Evolutionary conservation across 2,329 filamentous ascomycete species (phyloP).

Genomic region (Epichloe sibirici): DNA sequence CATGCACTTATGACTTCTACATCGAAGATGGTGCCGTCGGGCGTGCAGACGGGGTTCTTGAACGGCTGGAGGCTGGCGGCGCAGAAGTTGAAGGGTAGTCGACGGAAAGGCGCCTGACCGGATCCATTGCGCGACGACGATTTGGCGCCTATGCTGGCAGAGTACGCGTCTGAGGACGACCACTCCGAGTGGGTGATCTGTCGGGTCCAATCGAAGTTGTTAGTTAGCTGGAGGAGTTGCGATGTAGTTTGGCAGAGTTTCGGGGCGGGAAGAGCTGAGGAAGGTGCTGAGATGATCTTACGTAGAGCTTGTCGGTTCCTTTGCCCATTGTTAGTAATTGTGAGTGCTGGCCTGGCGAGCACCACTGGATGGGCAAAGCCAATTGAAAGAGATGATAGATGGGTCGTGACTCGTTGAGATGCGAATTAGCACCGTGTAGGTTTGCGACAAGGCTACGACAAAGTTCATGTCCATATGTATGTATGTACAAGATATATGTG

Average conservation of each 20-base stretch:
- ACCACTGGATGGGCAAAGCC: neutral
- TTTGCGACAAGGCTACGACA: neutral
- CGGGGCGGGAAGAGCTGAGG: neutral
- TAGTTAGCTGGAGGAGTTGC: conserved; percentile 1
- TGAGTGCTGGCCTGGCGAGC: neutral
- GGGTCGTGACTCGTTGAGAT: no score
- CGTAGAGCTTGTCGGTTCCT: conserved; percentile 35
- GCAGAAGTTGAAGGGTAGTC: conserved; percentile 96
- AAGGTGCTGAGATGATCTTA: conserved; percentile 11
- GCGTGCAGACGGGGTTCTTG: conserved; percentile 83
- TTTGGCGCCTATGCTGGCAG: conserved; percentile 63
- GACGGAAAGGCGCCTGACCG: conserved; percentile 54
- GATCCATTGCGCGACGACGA: conserved; percentile 41
- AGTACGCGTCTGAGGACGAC: conserved; percentile 81
- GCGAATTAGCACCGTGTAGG: neutral
- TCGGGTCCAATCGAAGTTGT: conserved; percentile 1
- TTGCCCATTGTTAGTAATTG: conserved; percentile 23
- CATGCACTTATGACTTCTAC: conserved; percentile 87
- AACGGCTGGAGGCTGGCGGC: conserved; percentile 92
- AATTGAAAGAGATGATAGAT: neutral
- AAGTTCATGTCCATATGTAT: neutral
- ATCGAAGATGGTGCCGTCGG: conserved; percentile 82
- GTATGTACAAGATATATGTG: no score
- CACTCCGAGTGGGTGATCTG: conserved; percentile 94
- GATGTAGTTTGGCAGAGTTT: neutral